Conservation (phyloP, 2,329 filamentous ascomycete genomes). For the Penicillium sp. region DNA sequence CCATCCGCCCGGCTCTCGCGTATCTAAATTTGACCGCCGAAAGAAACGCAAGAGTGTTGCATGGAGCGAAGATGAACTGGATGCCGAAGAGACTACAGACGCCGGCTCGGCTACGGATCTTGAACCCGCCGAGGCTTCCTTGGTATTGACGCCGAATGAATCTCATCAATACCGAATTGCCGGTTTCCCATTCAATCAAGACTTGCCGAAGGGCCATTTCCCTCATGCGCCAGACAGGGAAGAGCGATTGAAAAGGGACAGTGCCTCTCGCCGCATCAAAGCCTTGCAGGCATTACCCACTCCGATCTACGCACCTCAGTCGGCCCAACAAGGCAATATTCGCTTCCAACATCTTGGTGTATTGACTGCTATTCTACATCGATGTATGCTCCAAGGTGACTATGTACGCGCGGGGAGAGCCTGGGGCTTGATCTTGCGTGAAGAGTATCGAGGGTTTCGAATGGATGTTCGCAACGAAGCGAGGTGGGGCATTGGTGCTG, state of each 20-base stretch:
- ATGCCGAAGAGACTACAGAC: slow-evolving; percentile 30
- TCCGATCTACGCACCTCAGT: slow-evolving; percentile 35
- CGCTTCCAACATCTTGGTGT: slow-evolving; percentile 59
- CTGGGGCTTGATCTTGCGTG: slow-evolving; percentile 68
- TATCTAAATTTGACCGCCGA: slow-evolving; percentile 34
- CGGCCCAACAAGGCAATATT: slow-evolving; percentile 35
- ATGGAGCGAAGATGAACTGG: slow-evolving; percentile 27
- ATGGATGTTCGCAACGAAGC: slow-evolving; percentile 67
- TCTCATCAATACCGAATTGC: slow-evolving; percentile 44
- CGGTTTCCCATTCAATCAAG: slow-evolving; percentile 38
- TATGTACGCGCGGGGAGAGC: slow-evolving; percentile 68
- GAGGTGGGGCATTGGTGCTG: slow-evolving; percentile 79
- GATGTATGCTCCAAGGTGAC: slow-evolving; percentile 66
- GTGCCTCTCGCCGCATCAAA: slow-evolving; percentile 15
- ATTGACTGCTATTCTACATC: slow-evolving; percentile 67
- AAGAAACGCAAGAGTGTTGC: slow-evolving; percentile 36
- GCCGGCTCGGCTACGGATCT: slow-evolving; percentile 24
- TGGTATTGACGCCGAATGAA: slow-evolving; percentile 40
- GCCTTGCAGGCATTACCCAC: slow-evolving; percentile 32
- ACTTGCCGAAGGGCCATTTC: slow-evolving; percentile 41
- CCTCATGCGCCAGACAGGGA: slow-evolving; percentile 36
- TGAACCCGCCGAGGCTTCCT: slow-evolving; percentile 21
- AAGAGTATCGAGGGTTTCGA: slow-evolving; percentile 52
- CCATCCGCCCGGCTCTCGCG: slow-evolving; percentile 36
- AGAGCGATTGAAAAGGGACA: slow-evolving; percentile 12